phyloP scores from a whole-genome alignment of 2,329 filamentous ascomycete species.

The Blastomyces gilchristii region DNA sequence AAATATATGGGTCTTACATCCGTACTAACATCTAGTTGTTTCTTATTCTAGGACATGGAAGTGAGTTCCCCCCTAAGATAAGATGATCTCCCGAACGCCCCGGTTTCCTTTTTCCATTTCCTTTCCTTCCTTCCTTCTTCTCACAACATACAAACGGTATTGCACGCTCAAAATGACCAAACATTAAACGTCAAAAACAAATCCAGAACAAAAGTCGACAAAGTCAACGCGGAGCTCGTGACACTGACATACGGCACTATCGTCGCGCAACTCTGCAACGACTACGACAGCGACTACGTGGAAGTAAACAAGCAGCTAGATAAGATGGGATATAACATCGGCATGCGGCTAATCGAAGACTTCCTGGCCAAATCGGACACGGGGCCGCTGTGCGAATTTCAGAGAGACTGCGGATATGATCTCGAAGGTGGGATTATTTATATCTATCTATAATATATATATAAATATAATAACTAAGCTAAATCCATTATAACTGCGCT shows the following conservation, averaged over 20 bases:
- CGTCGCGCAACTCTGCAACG: constrained; percentile 89
- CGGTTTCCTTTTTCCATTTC: not conserved
- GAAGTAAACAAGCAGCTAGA: constrained; percentile 97
- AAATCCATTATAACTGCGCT: not conserved
- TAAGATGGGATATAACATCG: constrained; percentile 99
- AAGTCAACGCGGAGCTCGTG: constrained; percentile 95
- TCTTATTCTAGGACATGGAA: constrained; percentile 67
- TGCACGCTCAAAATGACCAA: too few species aligned
- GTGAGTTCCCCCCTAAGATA: constrained; percentile 46
- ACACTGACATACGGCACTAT: constrained; percentile 97
- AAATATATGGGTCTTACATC: not conserved
- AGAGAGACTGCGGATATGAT: constrained; percentile 96
- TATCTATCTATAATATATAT: too few species aligned
- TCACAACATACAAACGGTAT: not conserved
- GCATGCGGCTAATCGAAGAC: constrained; percentile 88
- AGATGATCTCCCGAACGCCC: constrained; percentile 7
- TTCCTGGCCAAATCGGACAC: constrained; percentile 93
- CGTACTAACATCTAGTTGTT: constrained; percentile 20
- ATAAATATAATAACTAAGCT: not conserved
- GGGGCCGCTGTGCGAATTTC: constrained; percentile 81
- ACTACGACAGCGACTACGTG: constrained; percentile 85
- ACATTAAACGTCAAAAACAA: not conserved
- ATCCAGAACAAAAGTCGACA: constrained; percentile 79
- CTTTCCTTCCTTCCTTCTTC: not conserved
- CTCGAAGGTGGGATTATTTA: too few species aligned